phyloP scores from a whole-genome alignment of 352 stramenopile genomes.

The Pythium phragmiticola region DNA sequence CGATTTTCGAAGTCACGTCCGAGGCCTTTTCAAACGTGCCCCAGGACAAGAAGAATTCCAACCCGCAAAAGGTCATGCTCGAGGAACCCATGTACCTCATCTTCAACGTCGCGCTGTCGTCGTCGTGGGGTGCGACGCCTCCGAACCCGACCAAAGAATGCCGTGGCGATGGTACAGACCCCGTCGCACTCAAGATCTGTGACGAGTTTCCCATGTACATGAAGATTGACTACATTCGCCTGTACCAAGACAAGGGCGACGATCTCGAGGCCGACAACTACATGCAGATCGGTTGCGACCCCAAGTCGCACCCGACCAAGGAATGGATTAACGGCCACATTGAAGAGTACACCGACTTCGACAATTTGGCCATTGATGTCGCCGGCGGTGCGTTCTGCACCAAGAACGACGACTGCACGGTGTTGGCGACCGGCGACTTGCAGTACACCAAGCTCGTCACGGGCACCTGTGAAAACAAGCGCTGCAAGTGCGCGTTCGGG shows the following conservation, averaged over 20 bases:
- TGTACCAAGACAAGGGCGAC: slow-evolving; percentile 31
- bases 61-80: slow-evolving; percentile 69
- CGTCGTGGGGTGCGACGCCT: slow-evolving; percentile 76
- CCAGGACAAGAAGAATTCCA: slow-evolving; percentile 44
- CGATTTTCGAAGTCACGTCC: slow-evolving; percentile 62
- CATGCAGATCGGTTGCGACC: slow-evolving; percentile 42
- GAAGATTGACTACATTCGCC: slow-evolving; percentile 39
- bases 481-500: slow-evolving; percentile 46
- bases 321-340: slow-evolving; percentile 44
- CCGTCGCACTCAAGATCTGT: slow-evolving; percentile 43
- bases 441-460: slow-evolving; percentile 33
- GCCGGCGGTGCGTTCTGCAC: slow-evolving; percentile 29
- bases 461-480: slow-evolving; percentile 46
- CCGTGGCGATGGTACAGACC: slow-evolving; percentile 38
- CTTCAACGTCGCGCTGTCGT: slow-evolving; percentile 92
- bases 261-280: slow-evolving; percentile 24
- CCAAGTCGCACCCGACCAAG: slow-evolving; percentile 34
- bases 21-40: slow-evolving; percentile 52
- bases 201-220: slow-evolving; percentile 44
- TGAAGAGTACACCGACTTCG: slow-evolving; percentile 34
- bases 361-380: slow-evolving; percentile 34
- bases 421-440: slow-evolving; percentile 23
- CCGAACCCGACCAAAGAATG: slow-evolving; percentile 53
- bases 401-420: slow-evolving; percentile 35
- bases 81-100: slow-evolving; percentile 94